Conservation (phyloP, 331 rosid species). For the Rosa hybrid region DNA sequence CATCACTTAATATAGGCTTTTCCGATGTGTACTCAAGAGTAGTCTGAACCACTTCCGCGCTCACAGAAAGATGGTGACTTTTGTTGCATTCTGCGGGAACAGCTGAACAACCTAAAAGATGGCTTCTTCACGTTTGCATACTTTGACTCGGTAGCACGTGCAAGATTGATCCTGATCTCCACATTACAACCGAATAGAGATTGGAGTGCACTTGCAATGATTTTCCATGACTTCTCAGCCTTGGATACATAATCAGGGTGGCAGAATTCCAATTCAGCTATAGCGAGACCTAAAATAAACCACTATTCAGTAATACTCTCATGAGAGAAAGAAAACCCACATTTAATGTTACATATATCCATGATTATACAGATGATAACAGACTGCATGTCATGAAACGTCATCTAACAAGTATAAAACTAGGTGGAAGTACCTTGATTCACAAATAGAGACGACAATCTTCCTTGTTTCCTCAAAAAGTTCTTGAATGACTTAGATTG, state of each 20-base stretch:
- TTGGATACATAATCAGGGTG: conserved; percentile 48
- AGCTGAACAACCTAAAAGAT: conserved; percentile 63
- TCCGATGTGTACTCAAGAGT: conserved; percentile 42
- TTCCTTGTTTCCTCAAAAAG: conserved; percentile 76
- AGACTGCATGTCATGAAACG: not conserved
- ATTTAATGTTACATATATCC: not conserved
- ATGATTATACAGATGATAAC: not conserved
- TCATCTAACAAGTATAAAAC: not conserved
- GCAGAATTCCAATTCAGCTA: conserved; percentile 72
- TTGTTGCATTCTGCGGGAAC: conserved; percentile 53
- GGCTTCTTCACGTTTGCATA: conserved; percentile 46
- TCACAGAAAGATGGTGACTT: conserved; percentile 46
- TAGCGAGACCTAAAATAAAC: conserved; percentile 60
- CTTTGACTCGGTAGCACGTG: conserved; percentile 45
- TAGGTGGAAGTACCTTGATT: conserved; percentile 49
- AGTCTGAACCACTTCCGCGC: conserved; percentile 47
- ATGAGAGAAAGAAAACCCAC: not conserved
- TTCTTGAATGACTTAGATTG: conserved; percentile 56
- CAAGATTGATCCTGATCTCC: conserved; percentile 71
- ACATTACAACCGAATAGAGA: conserved; percentile 64
- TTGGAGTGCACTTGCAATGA: conserved; percentile 71
- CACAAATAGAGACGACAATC: conserved; percentile 59
- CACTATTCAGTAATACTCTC: conserved; percentile 6
- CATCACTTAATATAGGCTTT: conserved; percentile 48
- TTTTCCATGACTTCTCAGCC: conserved; percentile 86